phyloP scores from a whole-genome alignment of 495 filamentous ascomycete species.

The Glarea lozoyensis region DNA sequence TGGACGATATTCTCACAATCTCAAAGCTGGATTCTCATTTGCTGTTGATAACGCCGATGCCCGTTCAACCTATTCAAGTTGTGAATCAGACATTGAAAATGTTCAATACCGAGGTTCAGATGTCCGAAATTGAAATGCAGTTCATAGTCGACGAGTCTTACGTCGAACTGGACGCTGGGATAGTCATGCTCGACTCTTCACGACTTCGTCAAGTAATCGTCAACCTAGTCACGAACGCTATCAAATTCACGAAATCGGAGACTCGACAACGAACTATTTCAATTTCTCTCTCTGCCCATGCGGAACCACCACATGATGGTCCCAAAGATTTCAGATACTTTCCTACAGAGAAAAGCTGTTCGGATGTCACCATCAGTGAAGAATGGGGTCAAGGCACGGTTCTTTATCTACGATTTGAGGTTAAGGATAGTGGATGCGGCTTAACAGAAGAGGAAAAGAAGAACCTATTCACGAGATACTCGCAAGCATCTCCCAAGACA shows the following conservation, averaged over 20 bases:
- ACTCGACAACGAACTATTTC: constrained; percentile 46
- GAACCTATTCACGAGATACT: constrained; percentile 50
- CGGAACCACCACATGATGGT: constrained; percentile 35
- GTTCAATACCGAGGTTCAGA: constrained; percentile 67
- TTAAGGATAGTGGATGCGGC: constrained; percentile 51
- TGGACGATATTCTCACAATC: constrained; percentile 70
- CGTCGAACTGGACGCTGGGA: constrained; percentile 45
- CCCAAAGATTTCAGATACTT: constrained; percentile 37
- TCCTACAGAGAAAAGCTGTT: constrained; percentile 37
- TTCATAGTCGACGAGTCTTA: constrained; percentile 52
- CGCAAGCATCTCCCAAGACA: constrained; percentile 57
- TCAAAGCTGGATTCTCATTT: constrained; percentile 72
- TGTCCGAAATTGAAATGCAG: constrained; percentile 54
- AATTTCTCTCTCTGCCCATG: constrained; percentile 59
- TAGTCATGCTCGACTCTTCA: constrained; percentile 61
- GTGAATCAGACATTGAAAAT: constrained; percentile 62
- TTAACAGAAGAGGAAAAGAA: constrained; percentile 48
- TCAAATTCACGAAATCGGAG: constrained; percentile 64
- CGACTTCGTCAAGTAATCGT: constrained; percentile 65
- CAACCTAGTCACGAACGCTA: constrained; percentile 62
- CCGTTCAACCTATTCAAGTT: constrained; percentile 63
- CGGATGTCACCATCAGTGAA: constrained; percentile 38
- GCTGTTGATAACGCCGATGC: constrained; percentile 57
- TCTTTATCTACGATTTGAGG: constrained; percentile 60
- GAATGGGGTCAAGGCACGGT: constrained; percentile 54